Base-by-base conservation (phyloP, 805 yeast species). In the Candida vartiovaarae region DNA sequence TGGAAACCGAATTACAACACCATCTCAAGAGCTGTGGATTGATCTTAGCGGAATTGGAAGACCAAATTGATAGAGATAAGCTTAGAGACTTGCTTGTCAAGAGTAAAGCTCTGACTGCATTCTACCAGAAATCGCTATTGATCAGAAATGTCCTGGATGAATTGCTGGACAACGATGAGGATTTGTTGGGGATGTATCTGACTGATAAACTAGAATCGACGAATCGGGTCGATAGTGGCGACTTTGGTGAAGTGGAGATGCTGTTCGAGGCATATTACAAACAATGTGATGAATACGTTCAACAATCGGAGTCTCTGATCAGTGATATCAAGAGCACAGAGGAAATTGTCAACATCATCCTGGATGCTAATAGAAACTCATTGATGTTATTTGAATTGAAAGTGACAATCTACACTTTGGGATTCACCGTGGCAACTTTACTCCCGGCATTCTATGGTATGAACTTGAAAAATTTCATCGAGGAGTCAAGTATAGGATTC, bases 281-380 rank as follows among this genome's bases (percentile, higher is more conserved):
- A 46, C 96, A 89, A 54, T 83, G 91, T 59, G 96, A 90, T 58
- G 97, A 90, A 65, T 80, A 84, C 52, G 96, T 89, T 6, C 97
- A 90, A 62, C 91, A 85, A 53, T 82, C 95, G 0, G 95, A 86
- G 36, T 82, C 91, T 4, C 66, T 89, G 44, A 76, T 85, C 23
- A 81, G 80, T 53, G 95, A 90, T 58, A 87, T 90, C 53, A 80
- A 80, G 57, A 85, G 93, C 11, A 90, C 97, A 0, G 96, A 89
- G 59, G 97, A 90, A 56, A 86, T 90, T 58, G 90, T 87, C 46
- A 89, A 89, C 58, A 89, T 90, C 55, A 89, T 90, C 48, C 64
- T 90, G 43, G 97, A 90, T 62, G 87, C 96, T 3, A 88, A 88
- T 57, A 78, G 97, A 66, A 90, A 90, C 64, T 78, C 95, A 3